Evolutionary conservation across 2,329 filamentous ascomycete species (phyloP).

Genomic region (Tolypocladium amazonense): DNA sequence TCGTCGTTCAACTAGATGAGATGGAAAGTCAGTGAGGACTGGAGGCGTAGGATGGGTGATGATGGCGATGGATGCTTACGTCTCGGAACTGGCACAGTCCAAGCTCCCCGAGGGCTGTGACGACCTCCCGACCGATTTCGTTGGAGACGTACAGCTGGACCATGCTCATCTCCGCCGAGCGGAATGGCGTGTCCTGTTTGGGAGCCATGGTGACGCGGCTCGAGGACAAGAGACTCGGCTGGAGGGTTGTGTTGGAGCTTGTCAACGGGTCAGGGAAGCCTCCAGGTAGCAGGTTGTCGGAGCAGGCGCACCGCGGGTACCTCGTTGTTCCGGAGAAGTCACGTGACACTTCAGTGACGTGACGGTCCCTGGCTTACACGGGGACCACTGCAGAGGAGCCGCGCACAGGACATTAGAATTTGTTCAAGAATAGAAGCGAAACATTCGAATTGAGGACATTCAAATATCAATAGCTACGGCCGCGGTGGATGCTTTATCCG

Average conservation of each 20-base stretch:
- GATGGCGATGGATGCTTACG: conserved; percentile 43
- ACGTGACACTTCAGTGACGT: conserved; percentile 12
- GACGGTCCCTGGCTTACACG: neutral
- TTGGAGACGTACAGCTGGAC: conserved; percentile 99
- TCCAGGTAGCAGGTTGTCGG: conserved; percentile 1
- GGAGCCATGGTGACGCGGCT: conserved; percentile 43
- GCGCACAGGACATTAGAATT: neutral
- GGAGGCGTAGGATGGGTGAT: neutral
- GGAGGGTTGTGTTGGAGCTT: conserved; percentile 17
- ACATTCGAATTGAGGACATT: too few species aligned
- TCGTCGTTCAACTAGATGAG: conserved; percentile 72
- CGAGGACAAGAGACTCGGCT: conserved; percentile 18
- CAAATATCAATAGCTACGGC: neutral
- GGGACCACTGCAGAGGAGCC: neutral
- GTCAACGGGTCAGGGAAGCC: conserved; percentile 14
- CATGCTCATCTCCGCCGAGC: conserved; percentile 99
- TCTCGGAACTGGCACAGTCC: conserved; percentile 96
- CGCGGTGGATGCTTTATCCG: neutral
- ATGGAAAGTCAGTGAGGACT: neutral
- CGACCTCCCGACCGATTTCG: conserved; percentile 95
- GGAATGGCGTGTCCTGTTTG: conserved; percentile 87
- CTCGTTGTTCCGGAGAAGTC: conserved; percentile 14
- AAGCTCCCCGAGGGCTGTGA: conserved; percentile 91
- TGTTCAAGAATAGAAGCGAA: neutral
- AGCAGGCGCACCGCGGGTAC: conserved; percentile 7